These are phyloP conservation scores for Rauvolfia tetraphylla DNA, from an alignment of 257 asterid genomes.

Conservation along the genomic window DNA sequence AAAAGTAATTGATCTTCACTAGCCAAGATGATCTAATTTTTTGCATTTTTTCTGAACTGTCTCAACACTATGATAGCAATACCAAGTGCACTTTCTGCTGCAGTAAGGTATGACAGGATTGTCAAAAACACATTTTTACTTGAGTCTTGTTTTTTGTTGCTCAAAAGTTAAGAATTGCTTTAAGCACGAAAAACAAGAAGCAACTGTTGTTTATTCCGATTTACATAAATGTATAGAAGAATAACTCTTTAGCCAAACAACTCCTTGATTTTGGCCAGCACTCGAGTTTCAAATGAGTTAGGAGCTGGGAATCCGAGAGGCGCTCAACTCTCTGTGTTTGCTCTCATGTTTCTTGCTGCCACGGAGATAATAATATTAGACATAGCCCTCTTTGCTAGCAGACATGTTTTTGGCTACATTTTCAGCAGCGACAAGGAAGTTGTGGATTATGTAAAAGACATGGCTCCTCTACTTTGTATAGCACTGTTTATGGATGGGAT, in stretches of 20 bases:
- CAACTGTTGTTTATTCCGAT: no score
- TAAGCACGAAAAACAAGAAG: no score
- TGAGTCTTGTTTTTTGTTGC: no score
- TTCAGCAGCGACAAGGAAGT: conserved; percentile 49
- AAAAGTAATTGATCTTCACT: background rate
- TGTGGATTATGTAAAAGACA: conserved; percentile 36
- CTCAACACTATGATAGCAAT: conserved; percentile 48
- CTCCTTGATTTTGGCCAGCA: conserved; percentile 34
- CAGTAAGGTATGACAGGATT: conserved; percentile 41
- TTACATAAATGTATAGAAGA: background rate
- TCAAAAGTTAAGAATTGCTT: no score
- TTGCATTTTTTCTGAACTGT: conserved; percentile 29
- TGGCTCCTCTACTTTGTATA: conserved; percentile 49
- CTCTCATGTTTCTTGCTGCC: conserved; percentile 35
- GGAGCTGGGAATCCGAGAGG: conserved; percentile 45
- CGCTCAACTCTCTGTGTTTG: conserved; percentile 38
- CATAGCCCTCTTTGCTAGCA: conserved; percentile 27
- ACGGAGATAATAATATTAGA: conserved; percentile 22
- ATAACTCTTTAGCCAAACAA: no score
- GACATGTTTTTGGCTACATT: conserved; percentile 39
- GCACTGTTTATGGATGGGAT: conserved; percentile 41
- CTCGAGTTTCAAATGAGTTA: no score
- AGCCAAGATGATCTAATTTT: conserved; percentile 1
- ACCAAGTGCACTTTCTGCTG: conserved; percentile 54
- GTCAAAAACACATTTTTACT: no score